Base-by-base conservation (phyloP, 2,329 filamentous ascomycete species). In the Phaeomoniella chlamydospora region DNA sequence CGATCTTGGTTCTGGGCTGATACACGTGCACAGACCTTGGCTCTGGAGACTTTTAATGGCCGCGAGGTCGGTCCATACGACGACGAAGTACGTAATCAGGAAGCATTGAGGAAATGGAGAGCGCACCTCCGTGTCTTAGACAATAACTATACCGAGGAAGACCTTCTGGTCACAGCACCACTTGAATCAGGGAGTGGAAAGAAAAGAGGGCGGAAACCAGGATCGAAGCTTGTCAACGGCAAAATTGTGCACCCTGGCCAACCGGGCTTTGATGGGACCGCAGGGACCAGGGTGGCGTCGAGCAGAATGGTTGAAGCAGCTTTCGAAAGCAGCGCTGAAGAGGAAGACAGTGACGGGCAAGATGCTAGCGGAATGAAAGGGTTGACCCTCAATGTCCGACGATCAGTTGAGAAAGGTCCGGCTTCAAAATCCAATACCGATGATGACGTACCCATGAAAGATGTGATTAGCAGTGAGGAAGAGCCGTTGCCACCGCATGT, bases 1-100 rank as follows among this genome's bases (percentile, higher is more conserved):
- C 15, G 46, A 12, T 29, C 31, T 10, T 77, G 71, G 71, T 72
- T 67, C 48, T 74, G 68, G 65, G 70, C 62, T 0, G 71, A 77
- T 36, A 59, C 58, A 15, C 61, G 73, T 1, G 64, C 65, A 1
- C 65, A 75, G 33, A 67, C 70, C 1, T 59, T 77, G 1, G 68
- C 68, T 17, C 46, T 77, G 4, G 62, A 65, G 17, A 64, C 64
- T 3, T 50, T 75, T 26, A 75, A 74, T 40, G 67, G 66, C 1
- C 46, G 64, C 1, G 67, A 70, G 18, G 62, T 70, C 4, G 59
- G 67, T 0, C 52, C 54, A 14, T 61, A 58, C 29, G 63, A 68
- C 36, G 55, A 53, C 1, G 49, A 58, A 5, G 58, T 67, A 5
- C 55, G 69, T 39, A 51, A 62, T 1, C 57, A 56, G 33, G 58